phyloP scores from a whole-genome alignment of 495 filamentous ascomycete species.

The Astrocystis sublimbata region DNA sequence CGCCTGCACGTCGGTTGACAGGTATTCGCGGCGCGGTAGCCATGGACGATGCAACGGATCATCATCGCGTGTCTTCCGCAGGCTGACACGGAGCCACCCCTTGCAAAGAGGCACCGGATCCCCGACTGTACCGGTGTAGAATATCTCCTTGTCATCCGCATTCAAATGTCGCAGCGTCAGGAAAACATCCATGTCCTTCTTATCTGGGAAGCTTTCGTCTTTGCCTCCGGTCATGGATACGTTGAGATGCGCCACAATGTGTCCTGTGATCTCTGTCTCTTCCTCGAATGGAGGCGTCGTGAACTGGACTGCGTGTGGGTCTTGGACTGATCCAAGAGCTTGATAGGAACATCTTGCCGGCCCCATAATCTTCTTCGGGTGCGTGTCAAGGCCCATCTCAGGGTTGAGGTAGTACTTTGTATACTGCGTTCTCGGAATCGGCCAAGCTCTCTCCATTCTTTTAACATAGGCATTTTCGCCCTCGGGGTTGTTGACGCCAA shows the following conservation, averaged over 20 bases:
- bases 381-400: constrained; percentile 30
- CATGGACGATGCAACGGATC: constrained; percentile 52
- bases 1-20: constrained; percentile 54
- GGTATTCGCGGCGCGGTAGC: constrained; percentile 63
- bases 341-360: constrained; percentile 51
- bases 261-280: constrained; percentile 67
- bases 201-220: not conserved
- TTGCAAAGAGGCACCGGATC: constrained; percentile 53
- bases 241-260: constrained; percentile 62
- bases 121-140: constrained; percentile 61
- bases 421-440: constrained; percentile 62
- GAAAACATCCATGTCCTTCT: constrained; percentile 64
- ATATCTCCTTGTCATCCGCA: constrained; percentile 57
- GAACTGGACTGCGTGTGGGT: constrained; percentile 53
- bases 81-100: constrained; percentile 58
- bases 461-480: constrained; percentile 53
- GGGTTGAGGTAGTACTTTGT: constrained; percentile 55
- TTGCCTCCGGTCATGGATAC: constrained; percentile 53
- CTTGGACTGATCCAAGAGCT: constrained; percentile 54
- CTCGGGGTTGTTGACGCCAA: constrained; percentile 62
- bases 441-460: constrained; percentile 63
- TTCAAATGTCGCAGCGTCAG: constrained; percentile 61
- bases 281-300: constrained; percentile 52
- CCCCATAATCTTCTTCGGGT: not conserved
- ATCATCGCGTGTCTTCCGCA: constrained; percentile 53